Evolutionary conservation across 208 protist species (phyloP).

Genomic region (Phytomonas sp.): DNA sequence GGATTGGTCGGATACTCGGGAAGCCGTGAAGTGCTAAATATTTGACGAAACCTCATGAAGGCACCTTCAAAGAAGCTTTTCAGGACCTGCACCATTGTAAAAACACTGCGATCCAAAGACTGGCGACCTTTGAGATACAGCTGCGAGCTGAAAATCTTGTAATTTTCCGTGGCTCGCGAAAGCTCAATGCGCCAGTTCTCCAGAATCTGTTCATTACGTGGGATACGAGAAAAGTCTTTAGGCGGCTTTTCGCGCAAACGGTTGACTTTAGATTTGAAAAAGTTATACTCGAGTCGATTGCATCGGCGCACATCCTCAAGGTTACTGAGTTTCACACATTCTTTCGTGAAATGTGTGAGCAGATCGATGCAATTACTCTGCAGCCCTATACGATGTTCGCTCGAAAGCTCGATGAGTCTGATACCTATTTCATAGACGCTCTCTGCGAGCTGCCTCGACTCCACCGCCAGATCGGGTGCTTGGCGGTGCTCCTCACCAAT

Average conservation of each 20-base stretch:
- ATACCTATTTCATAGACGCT: constrained; percentile 42
- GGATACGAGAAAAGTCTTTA: constrained; percentile 58
- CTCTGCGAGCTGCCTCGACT: constrained; percentile 40
- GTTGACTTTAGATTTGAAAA: constrained; percentile 68
- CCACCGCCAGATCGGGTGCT: constrained; percentile 43
- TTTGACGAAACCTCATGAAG: constrained; percentile 34
- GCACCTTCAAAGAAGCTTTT: constrained; percentile 43
- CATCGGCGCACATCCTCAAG: constrained; percentile 44
- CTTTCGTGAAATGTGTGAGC: constrained; percentile 36
- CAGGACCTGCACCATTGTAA: constrained; percentile 43
- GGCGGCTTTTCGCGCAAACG: constrained; percentile 27
- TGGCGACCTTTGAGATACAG: constrained; percentile 54
- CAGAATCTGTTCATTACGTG: constrained; percentile 67
- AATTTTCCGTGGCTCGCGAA: constrained; percentile 54
- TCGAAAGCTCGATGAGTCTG: constrained; percentile 36
- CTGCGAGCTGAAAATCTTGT: constrained; percentile 46
- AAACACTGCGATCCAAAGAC: constrained; percentile 50
- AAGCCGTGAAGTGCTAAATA: constrained; percentile 34
- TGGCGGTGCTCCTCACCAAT: constrained; percentile 62
- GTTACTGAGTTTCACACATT: constrained; percentile 37
- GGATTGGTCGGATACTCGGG: constrained; percentile 36
- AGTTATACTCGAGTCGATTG: constrained; percentile 70
- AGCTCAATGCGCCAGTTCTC: constrained; percentile 71
- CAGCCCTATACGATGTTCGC: constrained; percentile 49
- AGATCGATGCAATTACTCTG: constrained; percentile 53